Evolutionary conservation across 176 grass and related monocot species (phyloP).

Genomic region (Carex kokanica): DNA sequence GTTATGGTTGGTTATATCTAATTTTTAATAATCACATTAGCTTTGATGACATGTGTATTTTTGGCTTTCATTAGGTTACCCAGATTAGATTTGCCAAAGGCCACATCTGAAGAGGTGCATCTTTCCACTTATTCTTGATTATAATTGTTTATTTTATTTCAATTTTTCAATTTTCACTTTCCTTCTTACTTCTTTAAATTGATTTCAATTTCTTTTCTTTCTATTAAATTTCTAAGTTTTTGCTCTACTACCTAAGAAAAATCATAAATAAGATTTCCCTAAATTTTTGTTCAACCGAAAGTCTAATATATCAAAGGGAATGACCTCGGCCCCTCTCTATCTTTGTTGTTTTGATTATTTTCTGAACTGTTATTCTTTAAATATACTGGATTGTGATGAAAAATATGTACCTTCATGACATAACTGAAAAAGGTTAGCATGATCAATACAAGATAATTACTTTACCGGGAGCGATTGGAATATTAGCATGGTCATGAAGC

Average conservation of each 20-base stretch:
- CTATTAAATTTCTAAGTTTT: not conserved
- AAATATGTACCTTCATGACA: too few species aligned
- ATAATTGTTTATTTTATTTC: not conserved
- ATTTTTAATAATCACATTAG: not conserved
- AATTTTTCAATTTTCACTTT: not conserved
- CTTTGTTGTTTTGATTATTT: not conserved
- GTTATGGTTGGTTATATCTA: not conserved
- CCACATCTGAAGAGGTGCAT: constrained; percentile 2
- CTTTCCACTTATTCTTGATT: not conserved
- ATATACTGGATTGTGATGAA: too few species aligned
- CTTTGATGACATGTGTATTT: not conserved
- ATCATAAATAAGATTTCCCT: too few species aligned
- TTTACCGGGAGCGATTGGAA: too few species aligned
- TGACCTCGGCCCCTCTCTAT: not conserved
- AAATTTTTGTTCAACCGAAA: too few species aligned
- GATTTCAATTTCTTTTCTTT: not conserved
- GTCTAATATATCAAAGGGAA: too few species aligned
- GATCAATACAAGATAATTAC: not conserved
- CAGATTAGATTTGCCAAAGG: not conserved
- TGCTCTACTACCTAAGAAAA: not conserved
- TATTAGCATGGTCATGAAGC: not conserved
- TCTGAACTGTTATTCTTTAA: not conserved
- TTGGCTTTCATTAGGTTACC: not conserved
- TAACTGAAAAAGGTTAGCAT: not conserved
- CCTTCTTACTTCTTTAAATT: not conserved